Evolutionary conservation across 176 grass and related monocot species (phyloP), one percentile per base, ranked within the genome.

Genomic region (Oryza longistaminata): DNA sequence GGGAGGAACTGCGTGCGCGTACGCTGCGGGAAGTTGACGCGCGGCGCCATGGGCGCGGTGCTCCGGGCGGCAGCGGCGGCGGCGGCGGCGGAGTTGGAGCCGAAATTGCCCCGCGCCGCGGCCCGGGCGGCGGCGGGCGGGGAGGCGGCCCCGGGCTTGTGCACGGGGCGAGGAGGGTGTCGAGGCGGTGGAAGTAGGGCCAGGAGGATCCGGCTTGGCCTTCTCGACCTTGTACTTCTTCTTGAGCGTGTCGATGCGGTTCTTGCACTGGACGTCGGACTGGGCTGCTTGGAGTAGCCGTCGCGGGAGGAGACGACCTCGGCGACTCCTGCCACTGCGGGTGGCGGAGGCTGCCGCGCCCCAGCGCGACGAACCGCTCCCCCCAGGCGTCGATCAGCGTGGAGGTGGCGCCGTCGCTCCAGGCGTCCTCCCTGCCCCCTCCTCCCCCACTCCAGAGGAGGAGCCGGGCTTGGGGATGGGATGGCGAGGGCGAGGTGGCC

Each of bases 251-350:
- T 98, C 93, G 80, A 98, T 93, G 73, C 96, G 93, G 77, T 98
- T 98, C 87, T 98, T 98, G 80, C 96, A 98, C 91, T 98, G 96
- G 35, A 92, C 70, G 70, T 95, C 96, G n/a, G 91, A 90, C 85
- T 98, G 61, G 74, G 73, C 22, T 80, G 29, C 86, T 92, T 95
- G 71, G 93, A 91, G 76, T 98, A 95, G 74, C 87, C 83, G 26
- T 94, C 96, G 74, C 96, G 93, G 82, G 87, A 92, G 77, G 93
- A 94, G 81, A 99, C 90, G 66, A 89, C 86, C 65, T 98, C 96
- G 25, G 96, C 96, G 66, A 98, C 96, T 98, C 96, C 85, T 94
- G 96, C 96, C 96, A 98, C 83, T 98, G 96, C 74, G 94, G 94
- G 77, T 96, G 93, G 8, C 93, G 91, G 19, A 98, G 90, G 86